A percentile compares a stretch with the other conserved stretches of the same genome.
Evolutionary conservation across 208 protist genomes (phyloP).

Genomic region (Naegleria fowleri): DNA sequence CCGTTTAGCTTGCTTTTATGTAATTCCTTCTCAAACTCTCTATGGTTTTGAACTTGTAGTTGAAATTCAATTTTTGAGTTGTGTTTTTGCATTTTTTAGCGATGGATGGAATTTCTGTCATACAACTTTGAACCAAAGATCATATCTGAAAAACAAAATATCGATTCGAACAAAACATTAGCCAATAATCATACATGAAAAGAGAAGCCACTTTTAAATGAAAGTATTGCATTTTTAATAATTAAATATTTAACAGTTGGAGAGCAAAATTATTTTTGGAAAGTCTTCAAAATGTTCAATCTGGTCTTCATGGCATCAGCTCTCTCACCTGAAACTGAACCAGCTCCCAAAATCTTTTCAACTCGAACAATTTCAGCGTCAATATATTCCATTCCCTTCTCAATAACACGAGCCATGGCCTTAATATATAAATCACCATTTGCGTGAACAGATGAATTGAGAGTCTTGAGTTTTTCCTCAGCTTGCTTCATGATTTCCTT

Average conservation of each 20-base stretch:
- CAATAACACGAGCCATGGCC: not conserved
- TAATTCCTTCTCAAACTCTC: not conserved
- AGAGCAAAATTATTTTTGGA: not conserved
- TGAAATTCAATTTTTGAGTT: not conserved
- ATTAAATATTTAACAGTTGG: too few species aligned
- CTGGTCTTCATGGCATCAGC: not conserved
- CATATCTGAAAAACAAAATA: too few species aligned
- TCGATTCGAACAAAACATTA: too few species aligned
- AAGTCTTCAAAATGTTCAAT: constrained; percentile 8
- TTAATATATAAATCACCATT: not conserved
- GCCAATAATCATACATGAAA: too few species aligned
- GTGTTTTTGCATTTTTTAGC: not conserved
- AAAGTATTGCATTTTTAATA: too few species aligned
- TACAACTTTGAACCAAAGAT: too few species aligned
- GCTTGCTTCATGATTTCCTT: not conserved
- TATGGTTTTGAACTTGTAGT: not conserved
- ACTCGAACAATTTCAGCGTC: not conserved
- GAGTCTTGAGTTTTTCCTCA: not conserved
- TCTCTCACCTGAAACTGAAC: not conserved
- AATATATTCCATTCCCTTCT: not conserved
- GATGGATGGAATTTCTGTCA: not conserved
- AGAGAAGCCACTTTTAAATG: too few species aligned
- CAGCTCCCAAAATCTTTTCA: not conserved
- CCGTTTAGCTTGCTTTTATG: not conserved
- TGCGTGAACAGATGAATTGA: not conserved